Percentiles rank a stretch among this genome's conserved stretches.
Evolutionary conservation across 352 stramenopile genomes (phyloP).

Genomic region (Globisporangium orthogonon): DNA sequence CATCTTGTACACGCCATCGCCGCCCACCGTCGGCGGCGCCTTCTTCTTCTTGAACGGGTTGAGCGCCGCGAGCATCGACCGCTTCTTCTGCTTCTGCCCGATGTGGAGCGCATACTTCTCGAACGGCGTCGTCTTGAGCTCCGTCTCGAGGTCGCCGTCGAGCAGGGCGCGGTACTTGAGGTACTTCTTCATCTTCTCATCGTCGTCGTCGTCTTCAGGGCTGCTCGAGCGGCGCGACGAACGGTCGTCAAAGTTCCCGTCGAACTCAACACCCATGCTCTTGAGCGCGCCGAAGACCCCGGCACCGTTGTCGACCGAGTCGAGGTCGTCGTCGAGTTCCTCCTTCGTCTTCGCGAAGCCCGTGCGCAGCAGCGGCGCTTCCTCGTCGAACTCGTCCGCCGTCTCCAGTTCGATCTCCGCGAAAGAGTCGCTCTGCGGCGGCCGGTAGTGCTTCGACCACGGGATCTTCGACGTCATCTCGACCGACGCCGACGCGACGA

Average conservation of each 20-base stretch:
- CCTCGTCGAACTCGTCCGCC: constrained; percentile 43
- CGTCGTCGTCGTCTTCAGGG: constrained; percentile 53
- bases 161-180: constrained; percentile 68
- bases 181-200: constrained; percentile 67
- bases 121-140: constrained; percentile 84
- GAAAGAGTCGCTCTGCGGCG: constrained; percentile 61
- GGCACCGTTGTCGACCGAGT: constrained; percentile 67
- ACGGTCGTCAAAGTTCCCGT: constrained; percentile 51
- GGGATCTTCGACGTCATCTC: constrained; percentile 83
- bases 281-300: constrained; percentile 84
- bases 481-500: constrained; percentile 79
- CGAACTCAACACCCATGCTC: constrained; percentile 79
- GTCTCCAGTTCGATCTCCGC: constrained; percentile 63
- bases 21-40: constrained; percentile 20
- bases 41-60: constrained; percentile 82
- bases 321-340: constrained; percentile 15
- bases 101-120: constrained; percentile 85
- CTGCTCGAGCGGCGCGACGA: constrained; percentile 48
- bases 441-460: constrained; percentile 70
- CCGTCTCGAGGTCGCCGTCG: constrained; percentile 57
- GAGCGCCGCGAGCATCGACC: constrained; percentile 46
- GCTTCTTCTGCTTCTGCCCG: constrained; percentile 73
- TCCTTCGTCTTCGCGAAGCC: constrained; percentile 7
- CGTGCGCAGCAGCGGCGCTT: constrained; percentile 39
- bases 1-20: constrained; percentile 64